phyloP scores from a whole-genome alignment of 2,329 filamentous ascomycete genomes.

The Pezizomycotina sp. region DNA sequence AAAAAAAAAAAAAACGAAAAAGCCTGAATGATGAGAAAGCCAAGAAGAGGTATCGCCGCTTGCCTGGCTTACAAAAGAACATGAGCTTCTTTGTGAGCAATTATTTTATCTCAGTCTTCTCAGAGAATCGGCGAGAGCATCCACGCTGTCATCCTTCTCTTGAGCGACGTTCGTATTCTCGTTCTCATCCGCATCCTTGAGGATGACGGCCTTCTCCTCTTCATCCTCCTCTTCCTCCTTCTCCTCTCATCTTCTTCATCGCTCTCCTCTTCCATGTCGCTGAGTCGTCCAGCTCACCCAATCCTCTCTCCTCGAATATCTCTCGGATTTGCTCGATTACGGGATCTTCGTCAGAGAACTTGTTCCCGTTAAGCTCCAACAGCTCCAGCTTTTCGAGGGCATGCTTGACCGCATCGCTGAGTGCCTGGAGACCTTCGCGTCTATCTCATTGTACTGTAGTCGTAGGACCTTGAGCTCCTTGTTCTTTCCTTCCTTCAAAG shows the following conservation, averaged over 20 bases:
- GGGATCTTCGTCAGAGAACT: conserved; percentile 72
- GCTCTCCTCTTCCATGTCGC: conserved; percentile 63
- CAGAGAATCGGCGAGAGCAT: conserved; percentile 49
- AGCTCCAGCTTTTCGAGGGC: conserved; percentile 61
- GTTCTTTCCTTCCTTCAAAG: conserved; percentile 61
- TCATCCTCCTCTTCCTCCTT: conserved; percentile 54
- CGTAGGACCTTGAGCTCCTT: conserved; percentile 62
- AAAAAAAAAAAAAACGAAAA: too few species aligned
- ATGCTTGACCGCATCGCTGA: conserved; percentile 51
- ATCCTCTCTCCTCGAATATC: conserved; percentile 44
- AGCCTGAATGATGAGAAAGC: too few species aligned
- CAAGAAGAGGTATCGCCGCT: too few species aligned
- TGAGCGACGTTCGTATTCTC: conserved; percentile 58
- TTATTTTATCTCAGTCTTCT: not conserved
- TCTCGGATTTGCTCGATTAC: conserved; percentile 66
- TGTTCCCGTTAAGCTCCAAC: conserved; percentile 91
- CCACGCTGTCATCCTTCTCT: conserved; percentile 59
- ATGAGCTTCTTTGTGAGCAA: too few species aligned
- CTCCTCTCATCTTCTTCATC: conserved; percentile 51
- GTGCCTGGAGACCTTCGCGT: conserved; percentile 53
- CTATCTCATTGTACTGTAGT: conserved; percentile 91
- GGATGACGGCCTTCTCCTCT: conserved; percentile 41
- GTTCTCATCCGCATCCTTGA: conserved; percentile 53
- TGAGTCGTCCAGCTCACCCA: conserved; percentile 70
- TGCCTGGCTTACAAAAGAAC: too few species aligned